phyloP scores from a whole-genome alignment of 1,284 basidiomycete species.

The Violaceomyces palustris region DNA sequence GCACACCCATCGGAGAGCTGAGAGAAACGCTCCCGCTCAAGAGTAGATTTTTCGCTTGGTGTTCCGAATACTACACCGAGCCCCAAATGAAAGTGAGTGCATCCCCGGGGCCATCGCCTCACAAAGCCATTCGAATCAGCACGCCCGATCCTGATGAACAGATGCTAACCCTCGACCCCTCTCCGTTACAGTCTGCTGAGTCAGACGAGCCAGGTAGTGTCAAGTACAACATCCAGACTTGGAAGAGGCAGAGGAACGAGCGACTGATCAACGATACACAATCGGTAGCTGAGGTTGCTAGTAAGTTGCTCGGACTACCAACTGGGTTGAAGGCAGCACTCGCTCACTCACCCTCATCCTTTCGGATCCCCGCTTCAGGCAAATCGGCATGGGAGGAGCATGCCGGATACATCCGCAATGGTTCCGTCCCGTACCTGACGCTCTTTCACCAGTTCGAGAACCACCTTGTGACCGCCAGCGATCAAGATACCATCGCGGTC shows the following conservation, averaged over 20 bases:
- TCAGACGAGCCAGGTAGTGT: conserved; percentile 89
- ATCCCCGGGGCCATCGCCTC: no score
- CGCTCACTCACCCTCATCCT: background rate
- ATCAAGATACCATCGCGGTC: conserved; percentile 81
- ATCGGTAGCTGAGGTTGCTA: conserved; percentile 65
- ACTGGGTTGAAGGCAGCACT: conserved; percentile 1
- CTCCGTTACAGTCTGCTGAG: conserved; percentile 63
- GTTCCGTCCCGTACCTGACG: conserved; percentile 57
- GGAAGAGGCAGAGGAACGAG: conserved; percentile 88
- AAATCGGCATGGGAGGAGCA: conserved; percentile 67
- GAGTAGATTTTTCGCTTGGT: conserved; percentile 91
- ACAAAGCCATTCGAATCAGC: no score
- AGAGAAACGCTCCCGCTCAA: conserved; percentile 70
- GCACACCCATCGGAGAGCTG: conserved; percentile 18
- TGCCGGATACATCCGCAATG: conserved; percentile 68
- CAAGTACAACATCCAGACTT: conserved; percentile 90
- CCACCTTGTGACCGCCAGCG: conserved; percentile 79
- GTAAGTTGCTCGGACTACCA: conserved; percentile 56
- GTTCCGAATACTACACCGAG: conserved; percentile 93
- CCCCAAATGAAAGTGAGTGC: conserved; percentile 65
- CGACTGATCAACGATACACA: conserved; percentile 67
- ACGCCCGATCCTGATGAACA: background rate
- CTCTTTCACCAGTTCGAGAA: conserved; percentile 87
- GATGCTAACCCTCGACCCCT: background rate
- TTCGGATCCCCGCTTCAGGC: no score